Evolutionary conservation across 2,329 filamentous ascomycete species (phyloP).

Genomic region (Chaetoscypha palmicola): DNA sequence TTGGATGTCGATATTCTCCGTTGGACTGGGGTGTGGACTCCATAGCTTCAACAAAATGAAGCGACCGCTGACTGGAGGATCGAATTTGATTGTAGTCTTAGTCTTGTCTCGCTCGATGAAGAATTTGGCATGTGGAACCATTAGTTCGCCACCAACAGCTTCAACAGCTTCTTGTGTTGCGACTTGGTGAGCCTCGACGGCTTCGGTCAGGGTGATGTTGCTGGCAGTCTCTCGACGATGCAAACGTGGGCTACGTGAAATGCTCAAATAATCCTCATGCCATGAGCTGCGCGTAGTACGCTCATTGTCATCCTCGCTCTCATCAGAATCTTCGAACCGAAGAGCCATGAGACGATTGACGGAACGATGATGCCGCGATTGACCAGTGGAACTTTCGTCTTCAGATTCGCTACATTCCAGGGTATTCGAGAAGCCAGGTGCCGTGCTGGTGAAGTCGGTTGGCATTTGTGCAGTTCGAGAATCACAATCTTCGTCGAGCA

Average conservation of each 20-base stretch:
- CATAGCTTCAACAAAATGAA: constrained; percentile 88
- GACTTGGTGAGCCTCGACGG: constrained; percentile 33
- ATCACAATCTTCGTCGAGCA: constrained; percentile 33
- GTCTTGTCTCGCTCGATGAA: constrained; percentile 76
- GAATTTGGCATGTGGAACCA: constrained; percentile 73
- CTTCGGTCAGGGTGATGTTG: constrained; percentile 29
- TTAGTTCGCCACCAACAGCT: constrained; percentile 51
- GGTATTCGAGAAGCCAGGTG: constrained; percentile 47
- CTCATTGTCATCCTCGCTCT: constrained; percentile 19
- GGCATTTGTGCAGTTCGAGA: constrained; percentile 49
- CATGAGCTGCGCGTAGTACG: constrained; percentile 7
- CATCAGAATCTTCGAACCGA: constrained; percentile 7
- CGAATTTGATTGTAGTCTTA: constrained; percentile 80
- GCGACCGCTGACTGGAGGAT: constrained; percentile 71
- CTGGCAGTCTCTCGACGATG: constrained; percentile 26
- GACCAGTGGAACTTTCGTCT: constrained; percentile 30
- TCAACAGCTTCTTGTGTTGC: constrained; percentile 51
- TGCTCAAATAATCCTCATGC: constrained; percentile 20
- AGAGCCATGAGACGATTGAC: constrained; percentile 45
- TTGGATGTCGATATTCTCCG: constrained; percentile 79
- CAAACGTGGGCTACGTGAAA: constrained; percentile 7
- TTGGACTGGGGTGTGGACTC: constrained; percentile 62
- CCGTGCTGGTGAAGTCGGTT: constrained; percentile 42
- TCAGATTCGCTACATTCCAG: constrained; percentile 57
- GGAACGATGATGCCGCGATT: constrained; percentile 34